phyloP scores from a whole-genome alignment of 1,284 basidiomycete genomes.

The Leucoagaricus sp. region DNA sequence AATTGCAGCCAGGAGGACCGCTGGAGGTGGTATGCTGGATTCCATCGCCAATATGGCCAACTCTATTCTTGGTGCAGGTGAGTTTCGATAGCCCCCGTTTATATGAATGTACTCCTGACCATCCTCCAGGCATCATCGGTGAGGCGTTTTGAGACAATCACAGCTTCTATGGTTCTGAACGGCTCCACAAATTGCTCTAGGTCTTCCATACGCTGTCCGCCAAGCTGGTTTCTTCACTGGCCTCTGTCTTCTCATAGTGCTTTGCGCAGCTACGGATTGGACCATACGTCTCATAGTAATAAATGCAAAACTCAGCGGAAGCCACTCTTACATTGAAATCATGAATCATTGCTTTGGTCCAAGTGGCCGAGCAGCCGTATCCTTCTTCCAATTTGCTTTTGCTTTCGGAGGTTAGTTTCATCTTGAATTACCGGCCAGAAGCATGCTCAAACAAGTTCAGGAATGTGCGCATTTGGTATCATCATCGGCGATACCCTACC shows the following conservation, averaged over 20 bases:
- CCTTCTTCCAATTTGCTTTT: conserved; percentile 97
- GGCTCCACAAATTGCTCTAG: conserved; percentile 37
- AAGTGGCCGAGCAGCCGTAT: conserved; percentile 88
- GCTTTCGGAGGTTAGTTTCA: conserved; percentile 81
- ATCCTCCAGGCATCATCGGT: conserved; percentile 8
- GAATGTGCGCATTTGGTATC: conserved; percentile 96
- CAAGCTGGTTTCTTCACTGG: conserved; percentile 94
- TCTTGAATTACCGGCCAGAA: background rate
- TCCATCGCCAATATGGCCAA: conserved; percentile 96
- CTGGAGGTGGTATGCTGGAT: conserved; percentile 81
- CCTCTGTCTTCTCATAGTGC: conserved; percentile 74
- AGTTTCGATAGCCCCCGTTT: conserved; percentile 17
- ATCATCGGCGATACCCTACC: conserved; percentile 97
- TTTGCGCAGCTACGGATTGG: conserved; percentile 94
- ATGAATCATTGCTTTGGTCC: conserved; percentile 95
- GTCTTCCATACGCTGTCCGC: conserved; percentile 88
- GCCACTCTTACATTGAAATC: conserved; percentile 93
- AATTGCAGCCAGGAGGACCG: conserved; percentile 61
- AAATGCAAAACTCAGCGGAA: conserved; percentile 94
- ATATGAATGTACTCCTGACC: background rate
- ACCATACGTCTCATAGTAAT: conserved; percentile 95
- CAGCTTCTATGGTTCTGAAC: background rate
- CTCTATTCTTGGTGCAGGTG: conserved; percentile 94
- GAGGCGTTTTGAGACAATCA: background rate
- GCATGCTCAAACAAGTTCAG: too few relatives aligned